A percentile compares a stretch with the other conserved stretches of the same genome.
phyloP scores from a whole-genome alignment of 2,329 filamentous ascomycete genomes.

The Plenodomus biglobosus region DNA sequence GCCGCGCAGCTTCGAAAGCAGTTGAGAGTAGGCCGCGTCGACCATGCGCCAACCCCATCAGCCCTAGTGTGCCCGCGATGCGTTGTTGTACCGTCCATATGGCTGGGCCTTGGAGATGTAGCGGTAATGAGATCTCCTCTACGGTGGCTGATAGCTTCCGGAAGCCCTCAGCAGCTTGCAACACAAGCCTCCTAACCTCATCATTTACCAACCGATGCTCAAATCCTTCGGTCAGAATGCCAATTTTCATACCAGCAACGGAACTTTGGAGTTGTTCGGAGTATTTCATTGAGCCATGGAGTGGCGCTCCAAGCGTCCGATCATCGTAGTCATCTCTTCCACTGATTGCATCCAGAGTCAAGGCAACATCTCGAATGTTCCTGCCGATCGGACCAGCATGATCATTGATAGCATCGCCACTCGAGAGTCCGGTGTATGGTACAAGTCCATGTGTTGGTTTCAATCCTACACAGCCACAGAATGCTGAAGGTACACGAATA shows the following conservation, averaged over 20 bases:
- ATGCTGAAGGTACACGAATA: constrained; percentile 42
- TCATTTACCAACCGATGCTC: constrained; percentile 38
- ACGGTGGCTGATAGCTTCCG: constrained; percentile 52
- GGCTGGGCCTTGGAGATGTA: constrained; percentile 45
- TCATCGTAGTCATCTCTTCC: constrained; percentile 38
- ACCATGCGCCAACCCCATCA: constrained; percentile 33
- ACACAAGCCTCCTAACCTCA: constrained; percentile 46
- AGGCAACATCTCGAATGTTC: constrained; percentile 26
- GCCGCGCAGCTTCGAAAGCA: constrained; percentile 47
- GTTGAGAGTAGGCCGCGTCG: constrained; percentile 25
- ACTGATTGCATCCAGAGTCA: constrained; percentile 33
- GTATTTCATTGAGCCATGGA: constrained; percentile 26
- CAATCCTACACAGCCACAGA: constrained; percentile 41
- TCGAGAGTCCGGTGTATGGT: constrained; percentile 53
- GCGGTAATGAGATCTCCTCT: constrained; percentile 29
- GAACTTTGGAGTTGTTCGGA: constrained; percentile 13
- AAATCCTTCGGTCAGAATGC: constrained; percentile 31
- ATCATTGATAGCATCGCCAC: constrained; percentile 45
- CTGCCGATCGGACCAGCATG: constrained; percentile 44
- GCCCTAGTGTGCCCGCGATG: constrained; percentile 49
- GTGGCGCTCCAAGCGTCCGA: constrained; percentile 30
- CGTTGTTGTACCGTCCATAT: constrained; percentile 44
- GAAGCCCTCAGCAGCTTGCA: constrained; percentile 45
- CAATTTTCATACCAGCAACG: constrained; percentile 28
- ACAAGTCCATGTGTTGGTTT: constrained; percentile 55